phyloP scores from a whole-genome alignment of 495 filamentous ascomycete genomes.

The Tuber melanosporum region DNA sequence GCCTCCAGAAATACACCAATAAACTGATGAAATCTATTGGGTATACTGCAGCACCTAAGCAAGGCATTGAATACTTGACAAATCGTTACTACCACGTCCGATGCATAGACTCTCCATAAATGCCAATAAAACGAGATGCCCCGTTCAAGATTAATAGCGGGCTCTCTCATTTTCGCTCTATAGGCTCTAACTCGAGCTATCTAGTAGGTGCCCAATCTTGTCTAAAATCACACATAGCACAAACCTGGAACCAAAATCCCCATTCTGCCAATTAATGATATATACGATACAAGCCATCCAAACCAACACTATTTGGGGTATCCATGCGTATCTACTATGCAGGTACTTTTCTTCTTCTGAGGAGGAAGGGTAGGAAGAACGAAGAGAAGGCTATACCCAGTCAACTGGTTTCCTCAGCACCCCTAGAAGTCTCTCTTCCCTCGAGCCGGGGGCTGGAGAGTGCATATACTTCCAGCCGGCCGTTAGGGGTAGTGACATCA shows the following conservation, averaged over 20 bases:
- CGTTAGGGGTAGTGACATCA: slow-evolving; percentile 93
- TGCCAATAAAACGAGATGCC: not conserved
- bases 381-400: slow-evolving; percentile 60
- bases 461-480: slow-evolving; percentile 97
- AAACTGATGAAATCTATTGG: not conserved
- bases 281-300: not conserved
- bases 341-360: not conserved
- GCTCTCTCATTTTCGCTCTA: not conserved
- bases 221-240: not conserved
- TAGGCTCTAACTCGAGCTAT: not conserved
- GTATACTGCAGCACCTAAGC: not conserved
- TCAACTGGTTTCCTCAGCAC: slow-evolving; percentile 80
- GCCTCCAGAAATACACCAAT: not conserved
- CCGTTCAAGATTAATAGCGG: not conserved
- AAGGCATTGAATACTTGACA: not conserved
- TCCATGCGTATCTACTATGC: not conserved
- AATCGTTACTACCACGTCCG: not conserved
- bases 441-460: slow-evolving; percentile 62
- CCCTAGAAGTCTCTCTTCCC: slow-evolving; percentile 69
- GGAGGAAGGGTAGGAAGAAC: not conserved
- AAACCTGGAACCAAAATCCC: not conserved
- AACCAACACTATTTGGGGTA: not conserved
- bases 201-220: not conserved
- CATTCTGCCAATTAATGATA: not conserved
- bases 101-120: not conserved